phyloP scores from a whole-genome alignment of 2,329 filamentous ascomycete species.

The Emergomyces pasteurianus region DNA sequence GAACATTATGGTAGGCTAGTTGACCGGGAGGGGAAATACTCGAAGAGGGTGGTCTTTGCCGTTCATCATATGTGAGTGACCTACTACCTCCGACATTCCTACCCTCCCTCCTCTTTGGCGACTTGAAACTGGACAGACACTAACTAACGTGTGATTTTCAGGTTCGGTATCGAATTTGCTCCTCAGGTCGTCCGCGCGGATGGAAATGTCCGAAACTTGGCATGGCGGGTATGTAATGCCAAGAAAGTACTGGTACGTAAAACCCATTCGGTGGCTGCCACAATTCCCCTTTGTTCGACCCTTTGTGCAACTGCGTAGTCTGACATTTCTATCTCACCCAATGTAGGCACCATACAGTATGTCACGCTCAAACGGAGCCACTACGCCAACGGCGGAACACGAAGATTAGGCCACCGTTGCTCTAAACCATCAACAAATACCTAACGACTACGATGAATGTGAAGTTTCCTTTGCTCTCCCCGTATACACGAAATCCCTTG shows the following conservation, averaged over 20 bases:
- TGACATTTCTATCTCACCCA: neutral
- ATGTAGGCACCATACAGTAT: conserved; percentile 58
- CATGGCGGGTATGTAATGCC: conserved; percentile 90
- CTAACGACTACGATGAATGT: neutral
- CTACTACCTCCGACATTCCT: neutral
- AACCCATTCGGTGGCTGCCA: neutral
- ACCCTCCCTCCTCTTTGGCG: too few relatives aligned
- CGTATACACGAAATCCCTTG: neutral
- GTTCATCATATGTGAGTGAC: conserved; percentile 74
- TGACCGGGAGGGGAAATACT: conserved; percentile 78
- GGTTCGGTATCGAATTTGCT: conserved; percentile 87
- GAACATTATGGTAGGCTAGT: conserved; percentile 78
- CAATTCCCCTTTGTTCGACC: conserved; percentile 1
- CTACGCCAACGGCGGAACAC: conserved; percentile 41
- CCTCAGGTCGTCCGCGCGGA: conserved; percentile 86
- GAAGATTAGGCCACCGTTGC: neutral
- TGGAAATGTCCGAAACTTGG: conserved; percentile 77
- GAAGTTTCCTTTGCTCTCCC: neutral
- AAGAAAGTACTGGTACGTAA: conserved; percentile 78
- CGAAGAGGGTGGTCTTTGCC: conserved; percentile 81
- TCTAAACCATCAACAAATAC: conserved; percentile 1
- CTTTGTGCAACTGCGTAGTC: neutral
- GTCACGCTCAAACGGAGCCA: conserved; percentile 51
- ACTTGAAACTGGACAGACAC: neutral
- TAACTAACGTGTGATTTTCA: conserved; percentile 18